Evolutionary conservation across 1,284 basidiomycete species (phyloP).

Genomic region (Leccinum griseonigrum): DNA sequence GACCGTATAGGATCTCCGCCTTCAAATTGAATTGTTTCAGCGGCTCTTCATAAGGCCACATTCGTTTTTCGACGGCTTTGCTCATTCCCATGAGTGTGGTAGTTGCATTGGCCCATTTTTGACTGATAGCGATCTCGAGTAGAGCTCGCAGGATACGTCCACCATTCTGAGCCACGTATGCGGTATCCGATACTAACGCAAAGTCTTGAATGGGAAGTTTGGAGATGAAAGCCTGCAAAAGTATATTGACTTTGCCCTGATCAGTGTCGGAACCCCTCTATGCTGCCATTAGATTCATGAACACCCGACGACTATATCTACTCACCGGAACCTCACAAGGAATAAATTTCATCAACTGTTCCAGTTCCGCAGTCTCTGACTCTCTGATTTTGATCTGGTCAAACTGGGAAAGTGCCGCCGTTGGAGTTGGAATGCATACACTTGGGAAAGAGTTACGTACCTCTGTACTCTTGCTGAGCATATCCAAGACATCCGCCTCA

Average conservation of each 20-base stretch:
- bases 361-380: slow-evolving; percentile 84
- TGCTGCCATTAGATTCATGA: not conserved
- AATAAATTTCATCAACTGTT: slow-evolving; percentile 63
- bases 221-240: slow-evolving; percentile 92
- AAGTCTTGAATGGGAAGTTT: slow-evolving; percentile 86
- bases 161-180: slow-evolving; percentile 92
- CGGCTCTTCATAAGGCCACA: slow-evolving; percentile 98
- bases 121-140: slow-evolving; percentile 91
- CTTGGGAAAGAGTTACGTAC: slow-evolving; percentile 38
- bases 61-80: slow-evolving; percentile 88
- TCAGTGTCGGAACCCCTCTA: slow-evolving; percentile 77
- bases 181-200: slow-evolving; percentile 93
- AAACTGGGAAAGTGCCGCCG: slow-evolving; percentile 54
- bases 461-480: slow-evolving; percentile 92
- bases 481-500: slow-evolving; percentile 87
- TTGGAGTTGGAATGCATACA: not conserved
- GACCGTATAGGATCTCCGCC: slow-evolving; percentile 76
- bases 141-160: slow-evolving; percentile 93
- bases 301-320: slow-evolving; percentile 3
- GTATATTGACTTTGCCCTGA: slow-evolving; percentile 88
- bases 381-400: slow-evolving; percentile 94
- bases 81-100: slow-evolving; percentile 86
- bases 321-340: slow-evolving; percentile 79
- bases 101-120: slow-evolving; percentile 86
- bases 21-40: slow-evolving; percentile 80